These are phyloP conservation scores for Colletotrichum cordylinicola DNA, from an alignment of 2,329 filamentous ascomycete species.

Conservation along the genomic window DNA sequence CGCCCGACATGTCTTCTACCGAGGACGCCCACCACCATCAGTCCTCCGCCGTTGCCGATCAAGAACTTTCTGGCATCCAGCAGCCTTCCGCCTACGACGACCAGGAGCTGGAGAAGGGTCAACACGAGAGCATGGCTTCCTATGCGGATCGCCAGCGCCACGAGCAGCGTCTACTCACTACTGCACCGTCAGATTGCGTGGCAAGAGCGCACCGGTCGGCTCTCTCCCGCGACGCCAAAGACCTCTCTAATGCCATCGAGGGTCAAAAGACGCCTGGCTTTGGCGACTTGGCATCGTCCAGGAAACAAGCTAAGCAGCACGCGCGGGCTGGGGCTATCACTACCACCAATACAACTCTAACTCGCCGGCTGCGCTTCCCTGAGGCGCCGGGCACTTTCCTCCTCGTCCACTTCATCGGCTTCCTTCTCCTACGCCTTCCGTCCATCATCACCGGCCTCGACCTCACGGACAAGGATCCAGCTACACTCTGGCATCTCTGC, in stretches of 20 bases:
- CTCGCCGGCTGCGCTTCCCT: neutral
- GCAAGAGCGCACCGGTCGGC: neutral
- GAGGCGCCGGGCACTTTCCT: neutral
- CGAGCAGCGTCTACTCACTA: neutral
- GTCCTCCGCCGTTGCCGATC: neutral
- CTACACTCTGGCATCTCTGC: neutral
- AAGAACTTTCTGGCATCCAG: neutral
- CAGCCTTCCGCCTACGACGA: neutral
- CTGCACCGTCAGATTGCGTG: neutral
- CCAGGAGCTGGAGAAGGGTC: neutral
- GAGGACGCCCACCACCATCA: neutral
- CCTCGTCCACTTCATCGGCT: neutral
- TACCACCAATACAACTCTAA: neutral
- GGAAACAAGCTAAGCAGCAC: neutral
- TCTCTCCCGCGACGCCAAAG: neutral
- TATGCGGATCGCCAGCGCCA: neutral
- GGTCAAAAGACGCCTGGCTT: neutral
- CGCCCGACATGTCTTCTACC: accelerated
- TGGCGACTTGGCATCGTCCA: neutral
- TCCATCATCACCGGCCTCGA: accelerated
- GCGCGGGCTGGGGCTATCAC: neutral
- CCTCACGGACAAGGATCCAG: accelerated
- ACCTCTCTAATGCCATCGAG: no score
- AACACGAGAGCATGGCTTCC: neutral
- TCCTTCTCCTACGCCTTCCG: neutral